These are phyloP conservation scores for Oryza glaberrima DNA, from an alignment of 176 grass and related monocot genomes.

Conservation along the genomic window DNA sequence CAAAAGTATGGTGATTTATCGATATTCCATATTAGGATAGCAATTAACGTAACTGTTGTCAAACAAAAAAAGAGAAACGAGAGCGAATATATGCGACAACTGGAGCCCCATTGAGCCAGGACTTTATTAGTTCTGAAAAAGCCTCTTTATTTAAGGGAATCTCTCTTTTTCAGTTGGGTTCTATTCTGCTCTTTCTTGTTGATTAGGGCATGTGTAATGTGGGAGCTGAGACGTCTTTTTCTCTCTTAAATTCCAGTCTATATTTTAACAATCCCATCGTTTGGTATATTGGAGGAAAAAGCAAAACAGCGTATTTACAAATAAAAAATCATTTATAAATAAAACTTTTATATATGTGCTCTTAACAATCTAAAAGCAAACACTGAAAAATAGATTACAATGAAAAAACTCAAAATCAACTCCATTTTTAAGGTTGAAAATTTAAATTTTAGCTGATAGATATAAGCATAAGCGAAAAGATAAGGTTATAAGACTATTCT, in stretches of 20 bases:
- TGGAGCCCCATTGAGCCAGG: not conserved
- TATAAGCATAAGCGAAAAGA: too few relatives aligned
- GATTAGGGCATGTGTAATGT: not conserved
- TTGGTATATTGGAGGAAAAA: too few relatives aligned
- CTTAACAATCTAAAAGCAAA: too few relatives aligned
- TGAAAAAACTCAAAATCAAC: too few relatives aligned
- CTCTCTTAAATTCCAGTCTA: not conserved
- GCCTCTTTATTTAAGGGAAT: conserved; percentile 14
- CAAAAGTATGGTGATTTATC: not conserved
- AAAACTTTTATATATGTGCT: too few relatives aligned
- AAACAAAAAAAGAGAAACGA: not conserved
- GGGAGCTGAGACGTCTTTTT: not conserved
- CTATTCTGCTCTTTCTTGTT: not conserved
- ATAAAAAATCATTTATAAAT: too few relatives aligned
- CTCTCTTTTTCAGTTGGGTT: not conserved
- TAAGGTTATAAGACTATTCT: too few relatives aligned
- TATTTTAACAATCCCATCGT: too few relatives aligned
- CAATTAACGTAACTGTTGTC: not conserved
- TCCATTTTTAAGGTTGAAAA: too few relatives aligned
- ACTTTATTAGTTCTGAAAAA: not conserved
- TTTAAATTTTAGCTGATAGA: too few relatives aligned
- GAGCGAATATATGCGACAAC: conserved; percentile 37
- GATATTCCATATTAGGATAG: not conserved
- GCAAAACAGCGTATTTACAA: too few relatives aligned
- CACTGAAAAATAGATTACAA: too few relatives aligned